Conservation (phyloP, 257 asterid genomes). For the Primulina tabacum region DNA sequence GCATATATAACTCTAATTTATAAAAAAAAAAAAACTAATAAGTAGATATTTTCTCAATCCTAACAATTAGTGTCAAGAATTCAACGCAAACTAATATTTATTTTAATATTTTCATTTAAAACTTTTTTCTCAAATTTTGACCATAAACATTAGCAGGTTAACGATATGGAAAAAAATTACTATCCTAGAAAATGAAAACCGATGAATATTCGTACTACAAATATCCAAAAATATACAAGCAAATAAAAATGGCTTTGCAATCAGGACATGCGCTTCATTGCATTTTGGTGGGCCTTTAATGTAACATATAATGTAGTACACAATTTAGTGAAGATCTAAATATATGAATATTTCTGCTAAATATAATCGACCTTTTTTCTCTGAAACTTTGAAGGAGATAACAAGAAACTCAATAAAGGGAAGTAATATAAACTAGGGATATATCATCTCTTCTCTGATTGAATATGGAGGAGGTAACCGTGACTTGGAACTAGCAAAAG, state of each 20-base stretch:
- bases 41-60: no score
- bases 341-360: not conserved
- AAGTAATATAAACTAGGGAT: conserved; percentile 40
- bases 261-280: not conserved
- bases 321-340: not conserved
- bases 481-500: conserved; percentile 55
- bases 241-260: not conserved
- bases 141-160: not conserved
- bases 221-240: not conserved
- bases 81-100: no score
- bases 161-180: not conserved
- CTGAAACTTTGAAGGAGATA: conserved; percentile 11
- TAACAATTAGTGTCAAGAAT: not conserved
- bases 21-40: no score
- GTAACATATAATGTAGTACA: not conserved
- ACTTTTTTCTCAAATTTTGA: no score
- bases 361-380: not conserved
- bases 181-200: not conserved
- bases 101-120: no score
- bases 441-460: conserved; percentile 56
- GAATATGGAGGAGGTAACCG: conserved; percentile 60
- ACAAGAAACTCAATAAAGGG: not conserved
- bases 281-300: no score
- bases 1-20: not conserved
- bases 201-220: not conserved